Base-by-base conservation (phyloP, 495 filamentous ascomycete genomes). In the Neurospora tetraspora region DNA sequence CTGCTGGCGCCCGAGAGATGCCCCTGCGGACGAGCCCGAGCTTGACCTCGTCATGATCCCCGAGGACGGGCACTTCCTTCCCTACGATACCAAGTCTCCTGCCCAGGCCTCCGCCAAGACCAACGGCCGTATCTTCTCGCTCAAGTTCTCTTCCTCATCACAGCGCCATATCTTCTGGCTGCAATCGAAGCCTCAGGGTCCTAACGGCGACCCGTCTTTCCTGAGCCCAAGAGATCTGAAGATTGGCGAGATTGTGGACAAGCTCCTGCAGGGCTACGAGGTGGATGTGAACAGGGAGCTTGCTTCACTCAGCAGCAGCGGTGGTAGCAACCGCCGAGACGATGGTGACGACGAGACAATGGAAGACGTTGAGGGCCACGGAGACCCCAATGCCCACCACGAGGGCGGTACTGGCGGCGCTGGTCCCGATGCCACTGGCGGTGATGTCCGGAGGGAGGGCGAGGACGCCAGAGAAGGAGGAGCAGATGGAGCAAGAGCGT, bases 401-500 rank as follows among this genome's bases (percentile, higher is more conserved):
- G 83, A 84, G 42, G 86, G 88, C 61, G 89, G 88, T 73, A 88
- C 86, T 75, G 93, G 93, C 42, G 94, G 94, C 70, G 94, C 94
- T 73, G 94, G 93, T 39, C 84, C 91, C 16, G 94, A 87, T 81
- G 93, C 94, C 65, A 96, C 94, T 1, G 95, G 94, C 12, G 94
- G 94, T 42, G 93, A 98, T 81, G 84, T 97, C 71, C 87, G 95
- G 78, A 91, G 96, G 77, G 96, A 98, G 78, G 96, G 96, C 72
- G 89, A 92, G 81, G 89, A 89, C 73, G 88, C 93, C 37, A 86
- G 96, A 81, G 93, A 97, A 78, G 96, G 94, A 70, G 96, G 96
- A 78, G 94, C 93, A 72, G 95, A 98, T 82, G 96, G 96, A 74
- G 96, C 92, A 83, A 88, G 94, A 97, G 94, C 95, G 96, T 99